Base-by-base conservation (phyloP, 345 rosid species). In the thale cress (Arabidopsis thaliana) region DNA sequence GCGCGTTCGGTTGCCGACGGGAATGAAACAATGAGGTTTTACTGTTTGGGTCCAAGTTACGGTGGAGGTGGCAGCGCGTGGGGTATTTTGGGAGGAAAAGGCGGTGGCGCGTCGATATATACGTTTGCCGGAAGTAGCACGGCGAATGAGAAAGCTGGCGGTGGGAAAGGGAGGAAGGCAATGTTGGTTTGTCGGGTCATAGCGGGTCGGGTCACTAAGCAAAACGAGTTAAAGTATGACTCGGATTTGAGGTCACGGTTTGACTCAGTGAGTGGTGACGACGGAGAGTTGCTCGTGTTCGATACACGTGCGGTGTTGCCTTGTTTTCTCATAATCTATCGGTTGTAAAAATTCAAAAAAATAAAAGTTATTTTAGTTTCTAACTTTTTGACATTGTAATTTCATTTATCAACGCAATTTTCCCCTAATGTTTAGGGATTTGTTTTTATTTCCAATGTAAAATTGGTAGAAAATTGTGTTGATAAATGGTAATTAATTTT, bases 11-110 rank as follows among this genome's bases (percentile, higher is more conserved):
- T 83, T 1, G 97, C 99, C 4, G 99, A 95, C 40, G 99, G 99
- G 25, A 95, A 95, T 75, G 99, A 95, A 84, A 87, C 91, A 50
- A 95, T 95, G 99, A 86, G 97, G 80, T 95, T 95, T 73, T 85
- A 87, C 23, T 88, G 91, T 71, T 67, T 87, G 59, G 99, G 99
- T 2, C 87, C 96, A n/a, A 83, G 88, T 6, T 57, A 65, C 10
- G 36, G 67, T 20, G 51, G 67, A 0, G 46, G 84, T 0, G 84
- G 82, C 0, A 79, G 82, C 22, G 80, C 76, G 69, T 65, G 81
- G 67, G 78, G 81, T 1, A 49, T 79, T 5, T 73, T 71, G 2
- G 79, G 75, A 5, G 79, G 75, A 3, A 73, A 74, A 68, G 16
- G 49, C 44, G 67, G 82, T 3, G 97, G 86, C 4, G 77, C 93